Evolutionary conservation across 2,329 filamentous ascomycete genomes (phyloP).

Genomic region (Dissoconium aciculare): DNA sequence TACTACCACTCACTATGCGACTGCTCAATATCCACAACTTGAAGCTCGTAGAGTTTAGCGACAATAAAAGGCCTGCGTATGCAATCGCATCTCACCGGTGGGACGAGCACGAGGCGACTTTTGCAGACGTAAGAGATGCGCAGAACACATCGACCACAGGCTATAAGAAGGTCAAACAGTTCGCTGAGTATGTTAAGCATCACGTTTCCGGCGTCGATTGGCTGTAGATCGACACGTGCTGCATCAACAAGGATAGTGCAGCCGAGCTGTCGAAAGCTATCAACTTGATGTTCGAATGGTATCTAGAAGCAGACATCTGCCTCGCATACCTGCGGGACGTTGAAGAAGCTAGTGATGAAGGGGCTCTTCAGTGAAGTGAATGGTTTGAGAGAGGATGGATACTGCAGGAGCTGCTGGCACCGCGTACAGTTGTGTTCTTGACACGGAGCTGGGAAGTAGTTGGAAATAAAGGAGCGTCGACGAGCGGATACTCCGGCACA

Average conservation of each 20-base stretch:
- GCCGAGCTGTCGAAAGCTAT: constrained; percentile 10
- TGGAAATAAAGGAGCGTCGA: constrained; percentile 11
- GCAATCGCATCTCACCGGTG: constrained; percentile 9
- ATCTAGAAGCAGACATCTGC: constrained; percentile 8
- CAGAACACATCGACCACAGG: no score
- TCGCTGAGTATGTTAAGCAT: constrained; percentile 2
- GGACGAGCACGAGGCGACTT: constrained; percentile 3
- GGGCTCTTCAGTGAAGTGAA: constrained; percentile 2
- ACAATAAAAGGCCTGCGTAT: constrained; percentile 3
- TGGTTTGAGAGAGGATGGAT: constrained; percentile 14
- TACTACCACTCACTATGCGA: no score
- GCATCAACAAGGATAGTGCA: constrained; percentile 7
- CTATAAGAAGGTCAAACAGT: constrained; percentile 8
- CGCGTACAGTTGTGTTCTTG: constrained; percentile 10
- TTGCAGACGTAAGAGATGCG: constrained; percentile 5
- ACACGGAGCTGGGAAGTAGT: constrained; percentile 12
- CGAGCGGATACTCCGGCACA: neutral
- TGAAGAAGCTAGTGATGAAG: neutral
- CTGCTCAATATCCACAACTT: constrained; percentile 7
- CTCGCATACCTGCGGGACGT: constrained; percentile 11
- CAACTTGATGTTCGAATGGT: constrained; percentile 14
- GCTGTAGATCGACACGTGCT: constrained; percentile 9
- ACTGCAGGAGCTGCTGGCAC: constrained; percentile 15
- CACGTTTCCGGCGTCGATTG: constrained; percentile 2
- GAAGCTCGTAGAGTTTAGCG: constrained; percentile 4